Conservation (phyloP, 2,329 filamentous ascomycete species). For the Sporothrix euskadiensis region DNA sequence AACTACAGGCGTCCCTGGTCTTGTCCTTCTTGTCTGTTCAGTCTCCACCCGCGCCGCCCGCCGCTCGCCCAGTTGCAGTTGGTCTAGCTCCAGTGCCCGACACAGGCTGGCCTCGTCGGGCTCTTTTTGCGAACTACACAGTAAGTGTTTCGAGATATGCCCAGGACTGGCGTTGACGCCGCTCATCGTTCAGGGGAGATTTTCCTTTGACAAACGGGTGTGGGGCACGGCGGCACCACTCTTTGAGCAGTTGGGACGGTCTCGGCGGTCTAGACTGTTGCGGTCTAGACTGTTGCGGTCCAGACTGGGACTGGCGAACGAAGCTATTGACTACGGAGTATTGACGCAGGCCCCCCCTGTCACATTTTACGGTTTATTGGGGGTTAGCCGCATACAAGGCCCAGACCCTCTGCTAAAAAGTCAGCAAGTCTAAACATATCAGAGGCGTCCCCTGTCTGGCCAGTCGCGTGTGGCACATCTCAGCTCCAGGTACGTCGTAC, state of each 20-base stretch:
- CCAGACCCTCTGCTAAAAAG: neutral
- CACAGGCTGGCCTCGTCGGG: neutral
- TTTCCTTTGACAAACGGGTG: neutral
- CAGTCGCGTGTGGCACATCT: slow-evolving; percentile 22
- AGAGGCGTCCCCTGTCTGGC: neutral
- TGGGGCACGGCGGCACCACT: neutral
- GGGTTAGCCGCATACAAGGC: slow-evolving; percentile 5
- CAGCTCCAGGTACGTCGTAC: neutral
- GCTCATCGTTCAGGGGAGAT: neutral
- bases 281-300: neutral
- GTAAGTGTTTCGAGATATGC: neutral
- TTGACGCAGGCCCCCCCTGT: slow-evolving; percentile 14
- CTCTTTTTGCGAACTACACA: neutral
- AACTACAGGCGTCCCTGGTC: neutral
- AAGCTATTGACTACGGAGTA: neutral
- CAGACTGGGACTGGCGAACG: neutral
- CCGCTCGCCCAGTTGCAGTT: neutral
- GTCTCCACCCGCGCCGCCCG: neutral
- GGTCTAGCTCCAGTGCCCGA: neutral
- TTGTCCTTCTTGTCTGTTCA: neutral
- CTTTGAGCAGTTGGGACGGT: neutral
- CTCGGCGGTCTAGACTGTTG: slow-evolving; percentile 17
- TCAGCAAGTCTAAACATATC: no score
- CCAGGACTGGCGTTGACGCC: neutral
- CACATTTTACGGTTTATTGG: slow-evolving; percentile 7